Base-by-base conservation (phyloP, 139 green algal species). In the Auxenochlorella pyrenoidosa region DNA sequence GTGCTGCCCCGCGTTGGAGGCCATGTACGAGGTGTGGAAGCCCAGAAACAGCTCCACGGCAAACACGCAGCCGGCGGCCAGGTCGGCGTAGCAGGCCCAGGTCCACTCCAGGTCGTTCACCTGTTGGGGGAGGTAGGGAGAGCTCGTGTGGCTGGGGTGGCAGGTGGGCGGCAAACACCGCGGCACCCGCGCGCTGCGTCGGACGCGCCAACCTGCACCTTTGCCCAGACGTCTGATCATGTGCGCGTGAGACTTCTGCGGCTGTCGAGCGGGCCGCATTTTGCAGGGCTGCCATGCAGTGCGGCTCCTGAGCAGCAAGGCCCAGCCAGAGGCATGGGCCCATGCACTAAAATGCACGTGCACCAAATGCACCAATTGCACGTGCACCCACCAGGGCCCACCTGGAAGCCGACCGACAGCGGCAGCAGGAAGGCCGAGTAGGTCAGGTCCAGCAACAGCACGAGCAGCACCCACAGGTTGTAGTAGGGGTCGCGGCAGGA, bases 401-500 rank as follows among this genome's bases (percentile, higher is more conserved):
- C 59, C 75, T 88, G 60, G 41, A 90, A 88, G 47, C 82, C 87
- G 21, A 88, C 58, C 19, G 73, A 63, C 13, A 91, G 72, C 21
- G 88, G 88, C 28, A 91, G 78, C 32, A 91, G 84, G 60, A 89
- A 91, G n/a, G 88, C 79, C 2, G 88, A 86, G 72, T 89, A 91
- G n/a, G 84, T 88, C 36, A 86, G 75, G 79, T 91, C 88, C 34
- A 91, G 34, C 26, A 87, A 15, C 71, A 91, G 72, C 24, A 91
- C 73, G 12, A 79, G 32, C 65, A 75, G 63, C 5, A 18, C 44
- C 88, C 88, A 91, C 0, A 44, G 21, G 15, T 43, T 34, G 79
- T 87, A 87, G 28, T 28, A 36, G 22, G 4, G 38, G 18, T 41
- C 58, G 43, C 36, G 72, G 66, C 82, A 87, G 54, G 24, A 85